Conservation (phyloP, 1,284 basidiomycete genomes). For the Boletus holoroseus region DNA sequence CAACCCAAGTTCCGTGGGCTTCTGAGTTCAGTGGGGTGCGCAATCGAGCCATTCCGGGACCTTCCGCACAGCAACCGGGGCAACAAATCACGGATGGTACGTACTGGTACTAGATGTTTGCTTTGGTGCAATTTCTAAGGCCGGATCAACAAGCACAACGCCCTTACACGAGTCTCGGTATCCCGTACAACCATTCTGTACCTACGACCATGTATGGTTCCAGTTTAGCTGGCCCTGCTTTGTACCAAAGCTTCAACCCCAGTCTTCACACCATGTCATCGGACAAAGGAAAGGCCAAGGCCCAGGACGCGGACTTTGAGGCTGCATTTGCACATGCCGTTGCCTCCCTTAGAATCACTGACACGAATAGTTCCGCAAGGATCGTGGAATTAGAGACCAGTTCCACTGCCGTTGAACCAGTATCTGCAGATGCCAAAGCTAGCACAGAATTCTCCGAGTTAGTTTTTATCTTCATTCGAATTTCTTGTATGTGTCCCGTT, state of each 20-base stretch:
- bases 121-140: slow-evolving; percentile 12
- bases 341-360: slow-evolving; percentile 41
- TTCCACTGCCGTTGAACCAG: slow-evolving; percentile 37
- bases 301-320: slow-evolving; percentile 71
- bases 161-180: slow-evolving; percentile 7
- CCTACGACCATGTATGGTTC: slow-evolving; percentile 28
- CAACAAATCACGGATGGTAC: slow-evolving; percentile 25
- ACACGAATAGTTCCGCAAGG: slow-evolving; percentile 41
- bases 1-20: slow-evolving; percentile 40
- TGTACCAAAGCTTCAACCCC: slow-evolving; percentile 29
- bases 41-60: slow-evolving; percentile 7
- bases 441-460: slow-evolving; percentile 47
- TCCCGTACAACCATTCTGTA: slow-evolving; percentile 30
- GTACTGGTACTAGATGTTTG: slow-evolving; percentile 2
- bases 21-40: slow-evolving; percentile 41
- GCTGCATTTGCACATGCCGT: slow-evolving; percentile 64
- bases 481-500: background rate
- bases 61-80: slow-evolving; percentile 31
- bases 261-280: slow-evolving; percentile 17
- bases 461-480: slow-evolving; percentile 16
- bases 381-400: slow-evolving; percentile 53
- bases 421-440: slow-evolving; percentile 24
- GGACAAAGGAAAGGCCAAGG: slow-evolving; percentile 67
- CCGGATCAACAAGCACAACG: slow-evolving; percentile 20
- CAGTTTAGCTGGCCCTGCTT: slow-evolving; percentile 31